Evolutionary conservation across 202 grass and related monocot genomes (phyloP), one percentile per base, ranked within the genome.

Genomic region (Hordeum pubiflorum): DNA sequence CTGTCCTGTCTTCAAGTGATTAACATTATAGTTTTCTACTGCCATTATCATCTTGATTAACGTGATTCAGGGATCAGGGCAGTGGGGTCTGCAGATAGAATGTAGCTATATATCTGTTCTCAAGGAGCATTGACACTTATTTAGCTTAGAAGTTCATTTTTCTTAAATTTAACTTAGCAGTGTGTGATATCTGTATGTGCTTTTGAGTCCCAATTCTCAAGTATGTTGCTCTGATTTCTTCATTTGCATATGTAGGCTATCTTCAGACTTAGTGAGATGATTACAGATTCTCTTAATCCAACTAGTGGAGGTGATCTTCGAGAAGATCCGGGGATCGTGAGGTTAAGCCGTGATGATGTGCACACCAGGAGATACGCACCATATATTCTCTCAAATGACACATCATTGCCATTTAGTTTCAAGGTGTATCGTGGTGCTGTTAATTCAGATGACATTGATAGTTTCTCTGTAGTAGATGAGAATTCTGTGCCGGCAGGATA

Each of bases 311-410:
- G 65, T 76, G 72, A 58, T 57, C 84, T 92, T 69, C 86, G 74
- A 80, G 86, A 91, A 81, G 84, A 87, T 80, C 78, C 67, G 75
- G 81, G 78, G 76, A 86, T 88, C 26, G 73, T 88, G 61, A 89
- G 87, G 76, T 89, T 97, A 76, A 87, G 74, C 68, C 78, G 46
- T 80, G 83, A 89, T 82, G 86, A 91, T 75, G 80, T 91, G 72
- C 88, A 78, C 77, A 92, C 80, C 60, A 92, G 92, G 91, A 94
- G 92, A 94, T 98, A 97, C 32, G 91, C 95, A 56, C 92, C 92
- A 43, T 98, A 98, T 46, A 94, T 94, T 88, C 87, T 98, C 40
- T 87, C 83, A 39, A 98, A 98, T 89, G 95, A 94, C 14, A 98
- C 95, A 40, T 92, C 86, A 23, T 69, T 98, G 59, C 92, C 95